Percentiles rank a stretch among this genome's conserved stretches.
Evolutionary conservation across 228 moss, liverwort and hornwort genomes (phyloP).

Genomic region (Sphagnum magellanicum): DNA sequence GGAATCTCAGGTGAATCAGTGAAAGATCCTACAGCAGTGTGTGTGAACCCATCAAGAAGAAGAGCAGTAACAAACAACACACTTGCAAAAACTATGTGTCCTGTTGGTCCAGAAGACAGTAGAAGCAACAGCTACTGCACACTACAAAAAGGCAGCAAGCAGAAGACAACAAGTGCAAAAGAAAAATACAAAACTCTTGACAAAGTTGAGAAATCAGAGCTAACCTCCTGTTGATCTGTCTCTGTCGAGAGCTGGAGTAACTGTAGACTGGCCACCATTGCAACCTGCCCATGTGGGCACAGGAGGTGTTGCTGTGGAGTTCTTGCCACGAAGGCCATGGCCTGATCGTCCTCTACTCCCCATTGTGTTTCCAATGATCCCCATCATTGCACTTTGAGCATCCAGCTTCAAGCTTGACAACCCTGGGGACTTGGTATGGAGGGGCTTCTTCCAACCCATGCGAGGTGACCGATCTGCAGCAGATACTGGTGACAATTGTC

Average conservation of each 20-base stretch:
- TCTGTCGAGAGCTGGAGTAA: constrained; percentile 19
- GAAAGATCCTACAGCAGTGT: constrained; percentile 18
- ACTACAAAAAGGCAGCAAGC: not conserved
- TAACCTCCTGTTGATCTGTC: constrained; percentile 26
- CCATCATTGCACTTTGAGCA: constrained; percentile 7
- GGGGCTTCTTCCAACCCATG: constrained; percentile 13
- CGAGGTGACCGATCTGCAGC: constrained; percentile 12
- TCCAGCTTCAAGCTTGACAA: constrained; percentile 15
- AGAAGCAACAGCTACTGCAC: not conserved
- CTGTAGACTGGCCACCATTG: constrained; percentile 23
- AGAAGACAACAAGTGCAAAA: not conserved
- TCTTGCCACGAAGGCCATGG: constrained; percentile 3
- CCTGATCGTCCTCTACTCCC: constrained; percentile 7
- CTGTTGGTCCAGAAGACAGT: not conserved
- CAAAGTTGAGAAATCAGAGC: not conserved
- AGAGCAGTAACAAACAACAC: not conserved
- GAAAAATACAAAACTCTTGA: not conserved
- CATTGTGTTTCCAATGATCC: constrained; percentile 13
- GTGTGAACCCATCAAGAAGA: not conserved
- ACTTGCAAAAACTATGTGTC: not conserved
- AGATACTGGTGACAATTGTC: not conserved
- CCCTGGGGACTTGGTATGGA: constrained; percentile 10
- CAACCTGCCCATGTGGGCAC: constrained; percentile 20
- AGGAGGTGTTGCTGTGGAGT: constrained; percentile 8
- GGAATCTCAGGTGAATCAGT: constrained; percentile 18